A percentile compares a stretch with the other conserved stretches of the same genome.
Conservation (phyloP, 2,329 filamentous ascomycete species). For the Venturiaceae sp. region DNA sequence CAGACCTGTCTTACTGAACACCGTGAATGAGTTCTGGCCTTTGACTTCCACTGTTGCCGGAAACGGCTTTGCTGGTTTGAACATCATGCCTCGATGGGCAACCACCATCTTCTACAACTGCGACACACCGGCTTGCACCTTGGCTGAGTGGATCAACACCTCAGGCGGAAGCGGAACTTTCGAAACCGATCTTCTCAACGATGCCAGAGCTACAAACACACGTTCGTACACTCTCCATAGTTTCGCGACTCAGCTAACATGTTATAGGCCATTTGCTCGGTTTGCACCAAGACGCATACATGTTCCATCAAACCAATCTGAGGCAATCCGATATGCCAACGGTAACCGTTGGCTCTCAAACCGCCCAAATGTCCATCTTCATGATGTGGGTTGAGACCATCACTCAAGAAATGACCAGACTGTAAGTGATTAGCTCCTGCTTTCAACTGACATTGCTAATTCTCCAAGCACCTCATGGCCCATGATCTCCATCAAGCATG, state of each 20-base stretch:
- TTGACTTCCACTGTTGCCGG: background rate
- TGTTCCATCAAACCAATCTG: constrained; percentile 8
- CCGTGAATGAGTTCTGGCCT: constrained; percentile 4
- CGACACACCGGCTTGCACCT: background rate
- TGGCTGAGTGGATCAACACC: constrained; percentile 1
- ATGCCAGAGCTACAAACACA: background rate
- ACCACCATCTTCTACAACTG: constrained; percentile 6
- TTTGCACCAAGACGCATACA: constrained; percentile 1
- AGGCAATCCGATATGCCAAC: constrained; percentile 11
- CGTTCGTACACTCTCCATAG: too few relatives aligned
- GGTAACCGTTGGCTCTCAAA: background rate
- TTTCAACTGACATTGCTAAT: too few relatives aligned
- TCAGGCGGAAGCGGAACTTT: constrained; percentile 1
- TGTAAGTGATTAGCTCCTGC: too few relatives aligned
- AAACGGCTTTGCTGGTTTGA: constrained; percentile 1
- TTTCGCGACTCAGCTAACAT: too few relatives aligned
- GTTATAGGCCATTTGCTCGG: constrained; percentile 25
- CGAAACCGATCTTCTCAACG: constrained; percentile 11
- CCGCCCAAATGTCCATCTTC: constrained; percentile 15
- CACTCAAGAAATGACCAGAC: background rate
- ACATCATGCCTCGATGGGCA: constrained; percentile 1
- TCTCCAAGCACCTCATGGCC: constrained; percentile 28
- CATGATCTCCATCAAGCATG: constrained; percentile 1
- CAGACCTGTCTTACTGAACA: background rate
- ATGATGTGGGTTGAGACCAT: constrained; percentile 5